A percentile compares a stretch with the other conserved stretches of the same genome.
phyloP scores from a whole-genome alignment of 2,329 filamentous ascomycete genomes.

The Rutstroemia sp. region DNA sequence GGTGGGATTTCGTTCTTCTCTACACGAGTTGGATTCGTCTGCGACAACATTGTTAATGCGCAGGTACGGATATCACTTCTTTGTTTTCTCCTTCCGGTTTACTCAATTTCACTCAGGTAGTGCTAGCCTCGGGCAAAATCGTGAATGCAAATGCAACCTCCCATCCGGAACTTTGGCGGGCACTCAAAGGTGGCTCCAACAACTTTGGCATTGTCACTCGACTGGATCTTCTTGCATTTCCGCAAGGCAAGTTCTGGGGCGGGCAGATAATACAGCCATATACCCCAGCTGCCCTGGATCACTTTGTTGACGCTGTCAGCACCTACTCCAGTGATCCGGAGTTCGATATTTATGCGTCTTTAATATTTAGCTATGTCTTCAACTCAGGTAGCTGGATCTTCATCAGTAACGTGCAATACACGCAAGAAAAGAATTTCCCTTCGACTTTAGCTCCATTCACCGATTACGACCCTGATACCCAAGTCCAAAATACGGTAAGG shows the following conservation, averaged over 20 bases:
- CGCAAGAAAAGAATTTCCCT: not conserved
- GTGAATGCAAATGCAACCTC: not conserved
- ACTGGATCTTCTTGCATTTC: slow-evolving; percentile 10
- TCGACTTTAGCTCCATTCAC: not conserved
- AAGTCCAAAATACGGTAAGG: not conserved
- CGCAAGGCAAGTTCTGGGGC: slow-evolving; percentile 8
- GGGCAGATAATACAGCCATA: not conserved
- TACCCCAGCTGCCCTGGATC: not conserved
- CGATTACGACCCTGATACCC: not conserved
- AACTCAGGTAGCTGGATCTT: not conserved
- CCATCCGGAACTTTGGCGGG: not conserved
- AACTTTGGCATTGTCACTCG: slow-evolving; percentile 13
- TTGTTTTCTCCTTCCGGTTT: slow-evolving; percentile 9
- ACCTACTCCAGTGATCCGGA: not conserved
- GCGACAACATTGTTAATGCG: slow-evolving; percentile 38
- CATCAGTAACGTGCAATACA: not conserved
- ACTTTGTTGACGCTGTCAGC: slow-evolving; percentile 5
- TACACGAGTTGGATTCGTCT: slow-evolving; percentile 37
- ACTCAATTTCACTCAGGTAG: slow-evolving; percentile 6
- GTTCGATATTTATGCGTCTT: not conserved
- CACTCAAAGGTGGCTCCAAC: not conserved
- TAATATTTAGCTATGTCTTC: not conserved
- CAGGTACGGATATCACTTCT: slow-evolving; percentile 24
- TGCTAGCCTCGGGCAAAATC: not conserved
- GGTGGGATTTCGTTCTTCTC: slow-evolving; percentile 13